Evolutionary conservation across 495 filamentous ascomycete species (phyloP).

Genomic region (Aspergillus egyptiacus): DNA sequence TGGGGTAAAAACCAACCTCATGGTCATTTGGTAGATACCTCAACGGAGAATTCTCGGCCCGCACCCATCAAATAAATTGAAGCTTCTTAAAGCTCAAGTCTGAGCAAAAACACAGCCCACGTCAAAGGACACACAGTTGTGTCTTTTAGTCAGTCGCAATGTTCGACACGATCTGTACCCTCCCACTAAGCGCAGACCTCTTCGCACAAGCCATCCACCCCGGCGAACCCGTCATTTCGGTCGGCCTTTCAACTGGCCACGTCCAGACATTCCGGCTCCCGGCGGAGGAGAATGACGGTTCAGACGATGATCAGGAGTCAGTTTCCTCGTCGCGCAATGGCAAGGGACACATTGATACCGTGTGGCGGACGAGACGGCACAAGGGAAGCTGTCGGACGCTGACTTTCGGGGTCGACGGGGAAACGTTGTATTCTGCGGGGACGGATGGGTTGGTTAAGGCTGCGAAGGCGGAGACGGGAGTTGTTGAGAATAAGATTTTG

Average conservation of each 20-base stretch:
- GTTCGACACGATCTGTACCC: conserved; percentile 85
- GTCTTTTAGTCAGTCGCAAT: conserved; percentile 29
- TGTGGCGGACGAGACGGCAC: conserved; percentile 83
- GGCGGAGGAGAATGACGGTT: conserved; percentile 36
- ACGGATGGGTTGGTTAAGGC: conserved; percentile 87
- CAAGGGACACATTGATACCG: conserved; percentile 68
- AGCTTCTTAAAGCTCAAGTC: conserved; percentile 4
- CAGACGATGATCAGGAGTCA: conserved; percentile 39
- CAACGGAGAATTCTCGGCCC: conserved; percentile 25
- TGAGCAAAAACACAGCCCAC: too few relatives aligned
- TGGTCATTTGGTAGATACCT: neutral
- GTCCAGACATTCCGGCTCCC: conserved; percentile 83
- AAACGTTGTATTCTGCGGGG: conserved; percentile 76
- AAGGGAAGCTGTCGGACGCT: conserved; percentile 85
- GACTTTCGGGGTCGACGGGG: conserved; percentile 69
- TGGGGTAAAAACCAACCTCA: neutral
- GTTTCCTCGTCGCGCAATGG: conserved; percentile 47
- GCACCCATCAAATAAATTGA: conserved; percentile 10
- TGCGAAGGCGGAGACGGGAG: conserved; percentile 71
- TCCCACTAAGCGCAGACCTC: conserved; percentile 79
- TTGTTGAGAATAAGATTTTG: conserved; percentile 67
- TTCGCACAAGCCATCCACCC: conserved; percentile 88
- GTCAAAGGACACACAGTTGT: neutral
- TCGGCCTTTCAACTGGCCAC: conserved; percentile 78
- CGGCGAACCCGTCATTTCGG: conserved; percentile 70